Conservation (phyloP, 495 filamentous ascomycete genomes). For the Penicillium steckii region DNA sequence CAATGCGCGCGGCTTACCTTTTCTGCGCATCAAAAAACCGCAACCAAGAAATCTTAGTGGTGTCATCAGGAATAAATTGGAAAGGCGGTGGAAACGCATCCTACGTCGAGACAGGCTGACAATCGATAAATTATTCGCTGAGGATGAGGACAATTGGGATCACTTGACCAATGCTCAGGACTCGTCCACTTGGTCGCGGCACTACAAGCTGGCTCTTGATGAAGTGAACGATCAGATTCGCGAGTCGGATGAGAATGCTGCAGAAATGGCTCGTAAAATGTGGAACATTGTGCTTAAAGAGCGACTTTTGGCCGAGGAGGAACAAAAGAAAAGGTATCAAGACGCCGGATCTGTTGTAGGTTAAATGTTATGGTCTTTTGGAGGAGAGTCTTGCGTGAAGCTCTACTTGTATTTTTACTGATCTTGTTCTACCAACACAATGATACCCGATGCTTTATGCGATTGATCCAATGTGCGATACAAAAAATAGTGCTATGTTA, state of each 20-base stretch:
- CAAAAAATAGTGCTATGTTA: no score
- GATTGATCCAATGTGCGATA: background rate
- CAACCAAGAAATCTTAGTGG: conserved; percentile 57
- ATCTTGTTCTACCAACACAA: background rate
- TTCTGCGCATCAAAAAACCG: conserved; percentile 69
- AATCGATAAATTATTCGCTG: conserved; percentile 39
- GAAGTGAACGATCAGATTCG: conserved; percentile 22
- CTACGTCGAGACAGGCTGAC: conserved; percentile 30
- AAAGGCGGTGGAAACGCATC: conserved; percentile 38
- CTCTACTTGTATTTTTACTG: background rate
- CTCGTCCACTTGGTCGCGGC: conserved; percentile 24
- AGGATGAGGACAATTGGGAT: conserved; percentile 62
- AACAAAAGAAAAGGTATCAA: conserved; percentile 18
- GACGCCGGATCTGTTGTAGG: background rate
- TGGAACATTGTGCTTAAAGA: conserved; percentile 46
- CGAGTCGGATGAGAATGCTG: conserved; percentile 25
- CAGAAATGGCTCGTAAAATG: conserved; percentile 34
- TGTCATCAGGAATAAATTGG: conserved; percentile 53
- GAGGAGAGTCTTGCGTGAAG: no score
- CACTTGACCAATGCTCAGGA: conserved; percentile 25
- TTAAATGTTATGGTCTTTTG: no score
- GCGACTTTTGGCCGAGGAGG: conserved; percentile 34
- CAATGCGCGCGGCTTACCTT: conserved; percentile 59
- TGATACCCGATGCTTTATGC: background rate
- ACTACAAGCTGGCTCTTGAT: conserved; percentile 12